Conservation (phyloP, 768 basidiomycete genomes). For the Chalciporus piperatus region DNA sequence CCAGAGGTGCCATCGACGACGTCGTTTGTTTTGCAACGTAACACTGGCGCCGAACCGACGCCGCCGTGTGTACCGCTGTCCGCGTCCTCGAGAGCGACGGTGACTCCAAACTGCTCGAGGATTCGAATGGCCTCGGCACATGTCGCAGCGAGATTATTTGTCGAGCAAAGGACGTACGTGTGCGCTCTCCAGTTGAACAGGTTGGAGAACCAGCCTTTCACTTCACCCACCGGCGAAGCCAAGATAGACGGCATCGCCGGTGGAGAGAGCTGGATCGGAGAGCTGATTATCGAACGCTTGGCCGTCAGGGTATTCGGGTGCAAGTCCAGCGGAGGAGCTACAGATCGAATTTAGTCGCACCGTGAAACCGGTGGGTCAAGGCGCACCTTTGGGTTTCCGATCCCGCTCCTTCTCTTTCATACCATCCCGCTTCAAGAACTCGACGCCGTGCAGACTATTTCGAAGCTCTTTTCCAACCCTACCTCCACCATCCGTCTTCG, state of each 20-base stretch:
- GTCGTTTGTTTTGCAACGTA: constrained; percentile 56
- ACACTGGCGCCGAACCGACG: constrained; percentile 33
- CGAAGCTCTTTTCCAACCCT: constrained; percentile 48
- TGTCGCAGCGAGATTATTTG: constrained; percentile 55
- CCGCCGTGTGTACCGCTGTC: constrained; percentile 26
- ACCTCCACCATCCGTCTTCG: constrained; percentile 28
- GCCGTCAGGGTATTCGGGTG: constrained; percentile 37
- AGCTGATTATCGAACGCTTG: constrained; percentile 48
- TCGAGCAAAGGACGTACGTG: constrained; percentile 53
- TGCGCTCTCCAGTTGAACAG: constrained; percentile 89
- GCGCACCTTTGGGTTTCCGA: constrained; percentile 51
- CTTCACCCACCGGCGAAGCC: constrained; percentile 77
- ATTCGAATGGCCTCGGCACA: constrained; percentile 62
- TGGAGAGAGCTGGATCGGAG: constrained; percentile 45
- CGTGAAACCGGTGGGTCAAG: background rate
- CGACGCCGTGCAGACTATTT: constrained; percentile 41
- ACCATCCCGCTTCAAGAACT: constrained; percentile 30
- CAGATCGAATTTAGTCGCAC: constrained; percentile 3
- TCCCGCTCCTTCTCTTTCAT: constrained; percentile 48
- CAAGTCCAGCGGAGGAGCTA: constrained; percentile 59
- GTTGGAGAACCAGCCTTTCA: constrained; percentile 94
- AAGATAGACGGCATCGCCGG: constrained; percentile 39
- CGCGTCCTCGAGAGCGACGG: constrained; percentile 55
- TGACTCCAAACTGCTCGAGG: constrained; percentile 62
- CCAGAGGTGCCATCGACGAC: constrained; percentile 38